Percentiles rank a stretch among this genome's conserved stretches.
Conservation (phyloP, 179 eudicot genomes). For the Silene coronaria region DNA sequence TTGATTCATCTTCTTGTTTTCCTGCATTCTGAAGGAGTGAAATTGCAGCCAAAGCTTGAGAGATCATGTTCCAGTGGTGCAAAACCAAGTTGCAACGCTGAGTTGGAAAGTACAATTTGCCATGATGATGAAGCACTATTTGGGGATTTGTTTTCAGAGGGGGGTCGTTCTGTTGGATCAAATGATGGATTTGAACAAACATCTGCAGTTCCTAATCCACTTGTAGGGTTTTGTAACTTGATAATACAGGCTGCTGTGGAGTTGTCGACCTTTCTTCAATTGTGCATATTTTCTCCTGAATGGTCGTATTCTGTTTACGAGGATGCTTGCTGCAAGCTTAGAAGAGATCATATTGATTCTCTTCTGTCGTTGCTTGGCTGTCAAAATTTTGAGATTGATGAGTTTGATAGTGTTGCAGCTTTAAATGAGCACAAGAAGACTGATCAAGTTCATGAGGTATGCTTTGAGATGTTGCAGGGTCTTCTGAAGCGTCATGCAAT, state of each 20-base stretch:
- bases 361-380: constrained; percentile 58
- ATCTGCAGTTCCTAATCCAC: constrained; percentile 43
- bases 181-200: constrained; percentile 76
- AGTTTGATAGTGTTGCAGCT: constrained; percentile 41
- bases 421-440: constrained; percentile 47
- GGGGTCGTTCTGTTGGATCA: constrained; percentile 83
- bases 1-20: constrained; percentile 64
- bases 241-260: constrained; percentile 74
- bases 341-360: constrained; percentile 51
- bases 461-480: constrained; percentile 72
- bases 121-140: constrained; percentile 97
- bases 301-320: constrained; percentile 59
- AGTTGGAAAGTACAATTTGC: constrained; percentile 60
- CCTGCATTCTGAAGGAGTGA: constrained; percentile 84
- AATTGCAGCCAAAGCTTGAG: constrained; percentile 69
- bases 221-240: constrained; percentile 48
- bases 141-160: constrained; percentile 97
- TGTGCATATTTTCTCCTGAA: constrained; percentile 60
- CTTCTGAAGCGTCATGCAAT: constrained; percentile 51
- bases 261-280: constrained; percentile 53
- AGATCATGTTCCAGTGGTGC: constrained; percentile 56
- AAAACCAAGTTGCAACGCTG: constrained; percentile 50
- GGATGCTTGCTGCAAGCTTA: constrained; percentile 60
- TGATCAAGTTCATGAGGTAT: constrained; percentile 55
- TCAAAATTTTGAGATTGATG: constrained; percentile 52